Evolutionary conservation across 192 early-diverging fungal species (phyloP), one percentile per base, ranked within the genome.

Genomic region (Coemansia sp.): DNA sequence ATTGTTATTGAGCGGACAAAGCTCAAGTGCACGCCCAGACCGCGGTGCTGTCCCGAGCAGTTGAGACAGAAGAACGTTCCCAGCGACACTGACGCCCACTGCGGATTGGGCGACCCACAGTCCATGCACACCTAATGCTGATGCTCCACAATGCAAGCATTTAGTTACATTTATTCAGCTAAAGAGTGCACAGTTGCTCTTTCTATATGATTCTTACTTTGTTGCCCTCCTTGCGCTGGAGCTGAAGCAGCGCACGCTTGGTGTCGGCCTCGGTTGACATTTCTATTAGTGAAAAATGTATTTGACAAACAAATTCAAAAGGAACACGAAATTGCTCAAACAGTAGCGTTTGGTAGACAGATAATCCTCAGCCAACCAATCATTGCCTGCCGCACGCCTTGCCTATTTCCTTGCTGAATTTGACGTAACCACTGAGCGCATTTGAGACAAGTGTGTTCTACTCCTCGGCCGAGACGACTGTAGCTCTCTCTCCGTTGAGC

Each of bases 1-100:
- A 99, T 99, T 3, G 90, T 90, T 59, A 98, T 91, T 3, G 97
- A 99, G n/a, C 97, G 89, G 47, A 99, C 97, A 86, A 99, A 99
- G 74, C 89, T 91, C 67, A 89, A 76, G 57, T 89, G 87, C 25
- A 89, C 85, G 66, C 93, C 92, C 47, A 94, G 84, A 0, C 89
- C 89, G 51, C 93, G 86, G 83, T 97, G 93, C 41, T 92, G 85
- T 19, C 93, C 93, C 22, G 93, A 94, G 78, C 96, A 96, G 61
- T 96, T 91, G 37, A 97, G 83, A 75, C 94, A 99, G 63, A 99
- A 95, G 69, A 97, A 96, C 60, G 92, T 96, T 47, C 93, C 95
- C 67, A 94, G 87, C 24, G 92, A 91, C 23, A 96, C 93, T 67
- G 87, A 89, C 9, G 95, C 94, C 97, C 95, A 95, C 60, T 92